Evolutionary conservation across 163 green algal species (phyloP).

Genomic region (Chlamydomonas reinhardtii): DNA sequence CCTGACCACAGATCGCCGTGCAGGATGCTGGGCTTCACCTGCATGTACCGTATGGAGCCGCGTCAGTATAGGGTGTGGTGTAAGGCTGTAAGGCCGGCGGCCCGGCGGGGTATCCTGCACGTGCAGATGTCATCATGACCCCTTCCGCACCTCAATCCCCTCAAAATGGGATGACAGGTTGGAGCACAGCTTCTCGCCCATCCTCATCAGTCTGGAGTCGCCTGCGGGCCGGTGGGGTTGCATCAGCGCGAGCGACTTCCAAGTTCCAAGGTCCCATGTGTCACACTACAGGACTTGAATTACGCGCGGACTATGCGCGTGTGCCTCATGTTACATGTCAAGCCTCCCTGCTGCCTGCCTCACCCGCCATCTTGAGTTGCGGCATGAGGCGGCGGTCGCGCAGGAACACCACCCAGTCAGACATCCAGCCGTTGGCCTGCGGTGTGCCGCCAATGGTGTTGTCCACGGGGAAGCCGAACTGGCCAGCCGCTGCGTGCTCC

Average conservation of each 20-base stretch:
- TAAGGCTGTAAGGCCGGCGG: no score
- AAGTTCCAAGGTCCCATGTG: no score
- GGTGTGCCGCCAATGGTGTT: slow-evolving; percentile 97
- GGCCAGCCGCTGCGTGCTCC: slow-evolving; percentile 69
- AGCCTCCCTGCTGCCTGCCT: neutral
- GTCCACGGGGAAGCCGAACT: slow-evolving; percentile 96
- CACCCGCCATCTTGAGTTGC: slow-evolving; percentile 82
- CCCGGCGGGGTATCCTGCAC: no score
- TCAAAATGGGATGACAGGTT: slow-evolving; percentile 85
- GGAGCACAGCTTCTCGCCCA: slow-evolving; percentile 76
- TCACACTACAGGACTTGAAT: no score
- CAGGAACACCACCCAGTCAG: slow-evolving; percentile 95
- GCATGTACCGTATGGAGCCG: neutral
- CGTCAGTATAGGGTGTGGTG: no score
- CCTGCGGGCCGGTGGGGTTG: slow-evolving; percentile 32
- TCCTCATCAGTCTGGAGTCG: slow-evolving; percentile 69
- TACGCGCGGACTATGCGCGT: no score
- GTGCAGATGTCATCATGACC: no score
- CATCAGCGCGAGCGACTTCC: no score
- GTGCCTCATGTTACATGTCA: no score
- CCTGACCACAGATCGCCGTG: slow-evolving; percentile 97
- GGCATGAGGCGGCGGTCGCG: slow-evolving; percentile 85
- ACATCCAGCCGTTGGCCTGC: slow-evolving; percentile 92
- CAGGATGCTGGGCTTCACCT: slow-evolving; percentile 84
- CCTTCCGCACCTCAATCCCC: slow-evolving; percentile 40